Base-by-base conservation (phyloP, 805 yeast genomes). In the Candida ulmi region DNA sequence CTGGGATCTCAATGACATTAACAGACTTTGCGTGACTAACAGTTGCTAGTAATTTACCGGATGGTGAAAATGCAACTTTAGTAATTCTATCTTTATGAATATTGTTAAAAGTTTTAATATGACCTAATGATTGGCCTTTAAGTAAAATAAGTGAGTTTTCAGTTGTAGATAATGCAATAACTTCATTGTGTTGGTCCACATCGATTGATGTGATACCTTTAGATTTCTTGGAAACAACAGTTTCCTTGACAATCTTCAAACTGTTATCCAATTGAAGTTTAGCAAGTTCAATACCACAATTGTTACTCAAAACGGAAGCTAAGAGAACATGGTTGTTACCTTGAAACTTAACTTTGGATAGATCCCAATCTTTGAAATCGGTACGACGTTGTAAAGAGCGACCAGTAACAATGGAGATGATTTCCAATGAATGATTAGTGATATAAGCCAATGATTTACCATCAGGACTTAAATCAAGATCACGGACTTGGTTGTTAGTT, bases 41-140 rank as follows among this genome's bases (percentile, higher is more conserved):
- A 23, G 86, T 75, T 3, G 88, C 95, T 36, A 88, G 62, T 42
- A 70, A 71, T 36, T 73, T 65, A 5, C 91, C 88, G 55, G 78
- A 71, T 3, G 83, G 81, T 5, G 88, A 81, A 44, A 87, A 80
- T 1, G 77, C 66, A 5, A 86, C 76, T 35, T 75, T 71, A 0
- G 96, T 86, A 35, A 88, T 79, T 25, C 91, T 83, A 55, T 83
- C 80, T 7, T 69, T 66, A 57, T 88, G 96, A 12, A 78, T 64
- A 8, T 68, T 62, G 34, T 71, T 71, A 25, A 80, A 52, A 8
- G 72, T 58, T 42, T 72, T 72, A 42, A 88, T 71, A 41, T 68
- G 75, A 13, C 70, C 66, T n/a, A 76, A 63, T 26, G 76, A 71
- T 17, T 83, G 57, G 17, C 85, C 25, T 24, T 49, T 55, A 5